phyloP scores from a whole-genome alignment of 2,329 filamentous ascomycete genomes.

The Talaromyces islandicus region DNA sequence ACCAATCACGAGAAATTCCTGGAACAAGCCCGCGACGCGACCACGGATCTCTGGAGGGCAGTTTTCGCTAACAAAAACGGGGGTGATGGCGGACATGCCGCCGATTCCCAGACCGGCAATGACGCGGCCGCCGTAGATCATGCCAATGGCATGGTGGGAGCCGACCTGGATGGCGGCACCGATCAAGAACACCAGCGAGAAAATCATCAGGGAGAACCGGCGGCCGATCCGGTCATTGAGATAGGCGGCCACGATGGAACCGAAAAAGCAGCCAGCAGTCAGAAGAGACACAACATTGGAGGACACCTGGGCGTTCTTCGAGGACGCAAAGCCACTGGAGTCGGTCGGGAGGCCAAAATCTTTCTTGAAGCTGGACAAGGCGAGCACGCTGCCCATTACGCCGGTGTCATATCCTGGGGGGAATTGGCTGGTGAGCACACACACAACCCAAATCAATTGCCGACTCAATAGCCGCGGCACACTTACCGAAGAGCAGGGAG shows the following conservation, averaged over 20 bases:
- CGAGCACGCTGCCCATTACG: slow-evolving; percentile 37
- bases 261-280: slow-evolving; percentile 35
- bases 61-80: slow-evolving; percentile 33
- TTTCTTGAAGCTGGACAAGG: slow-evolving; percentile 33
- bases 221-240: slow-evolving; percentile 32
- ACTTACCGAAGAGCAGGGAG: slow-evolving; percentile 38
- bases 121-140: slow-evolving; percentile 33
- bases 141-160: slow-evolving; percentile 23
- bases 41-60: slow-evolving; percentile 26
- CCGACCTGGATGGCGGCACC: slow-evolving; percentile 30
- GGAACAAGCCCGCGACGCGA: slow-evolving; percentile 31
- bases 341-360: slow-evolving; percentile 34
- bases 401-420: slow-evolving; percentile 36
- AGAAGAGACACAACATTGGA: slow-evolving; percentile 34
- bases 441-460: neutral
- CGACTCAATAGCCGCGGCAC: neutral
- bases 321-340: slow-evolving; percentile 25
- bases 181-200: slow-evolving; percentile 26
- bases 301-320: slow-evolving; percentile 30
- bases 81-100: slow-evolving; percentile 34
- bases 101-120: slow-evolving; percentile 32
- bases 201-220: slow-evolving; percentile 30
- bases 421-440: neutral
- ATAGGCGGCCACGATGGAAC: slow-evolving; percentile 29
- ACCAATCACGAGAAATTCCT: slow-evolving; percentile 32